phyloP scores from a whole-genome alignment of 495 filamentous ascomycete genomes.

The Staphylotrichum tortipilum region DNA sequence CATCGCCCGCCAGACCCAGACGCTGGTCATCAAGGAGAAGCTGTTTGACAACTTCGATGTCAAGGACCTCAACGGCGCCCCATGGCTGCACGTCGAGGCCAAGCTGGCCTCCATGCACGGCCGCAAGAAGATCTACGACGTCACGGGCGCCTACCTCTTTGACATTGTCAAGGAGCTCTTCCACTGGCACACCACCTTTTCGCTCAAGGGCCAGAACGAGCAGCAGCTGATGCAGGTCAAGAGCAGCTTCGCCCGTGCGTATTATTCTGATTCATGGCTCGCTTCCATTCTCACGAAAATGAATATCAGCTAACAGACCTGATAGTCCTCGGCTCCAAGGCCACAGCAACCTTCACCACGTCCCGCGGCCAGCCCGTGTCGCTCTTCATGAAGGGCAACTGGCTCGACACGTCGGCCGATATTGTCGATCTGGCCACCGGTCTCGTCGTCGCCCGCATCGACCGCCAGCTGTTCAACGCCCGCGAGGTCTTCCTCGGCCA shows the following conservation, averaged over 20 bases:
- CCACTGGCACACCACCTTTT: constrained; percentile 42
- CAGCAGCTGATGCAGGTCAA: constrained; percentile 44
- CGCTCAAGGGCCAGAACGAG: constrained; percentile 28
- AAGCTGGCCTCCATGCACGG: constrained; percentile 28
- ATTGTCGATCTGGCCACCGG: constrained; percentile 38
- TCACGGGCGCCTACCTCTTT: constrained; percentile 40
- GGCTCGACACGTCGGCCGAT: constrained; percentile 39
- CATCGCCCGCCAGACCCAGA: constrained; percentile 37
- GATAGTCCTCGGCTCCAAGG: constrained; percentile 38
- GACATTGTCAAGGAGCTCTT: constrained; percentile 45
- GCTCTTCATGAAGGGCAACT: constrained; percentile 36
- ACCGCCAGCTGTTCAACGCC: constrained; percentile 45
- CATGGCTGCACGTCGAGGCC: constrained; percentile 46
- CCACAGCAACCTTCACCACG: constrained; percentile 41
- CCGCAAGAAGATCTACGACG: constrained; percentile 42
- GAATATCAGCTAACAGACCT: no score
- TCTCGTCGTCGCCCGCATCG: constrained; percentile 44
- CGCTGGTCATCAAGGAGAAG: constrained; percentile 47
- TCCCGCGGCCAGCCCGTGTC: constrained; percentile 26
- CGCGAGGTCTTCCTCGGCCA: constrained; percentile 40
- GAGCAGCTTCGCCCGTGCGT: constrained; percentile 41
- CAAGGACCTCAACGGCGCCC: constrained; percentile 34
- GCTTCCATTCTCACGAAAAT: no score
- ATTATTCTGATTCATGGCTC: no score
- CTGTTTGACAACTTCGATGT: constrained; percentile 51